Conservation (phyloP, 352 stramenopile species). For the Globisporangium megalacanthum region DNA sequence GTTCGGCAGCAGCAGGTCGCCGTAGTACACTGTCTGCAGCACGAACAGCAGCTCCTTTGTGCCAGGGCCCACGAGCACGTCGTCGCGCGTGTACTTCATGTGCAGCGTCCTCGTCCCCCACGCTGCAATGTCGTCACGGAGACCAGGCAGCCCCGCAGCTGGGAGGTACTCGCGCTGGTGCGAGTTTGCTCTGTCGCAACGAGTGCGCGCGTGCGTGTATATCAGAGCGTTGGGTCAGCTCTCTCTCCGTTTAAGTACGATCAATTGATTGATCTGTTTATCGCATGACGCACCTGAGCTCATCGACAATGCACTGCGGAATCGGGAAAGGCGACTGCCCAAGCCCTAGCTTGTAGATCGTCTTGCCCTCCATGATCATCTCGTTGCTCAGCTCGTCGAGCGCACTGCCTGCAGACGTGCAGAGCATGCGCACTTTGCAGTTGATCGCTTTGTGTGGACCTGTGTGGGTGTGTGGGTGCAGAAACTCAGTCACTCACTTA, state of each 20-base stretch:
- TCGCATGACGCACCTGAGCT: slow-evolving; percentile 48
- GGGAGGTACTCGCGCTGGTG: slow-evolving; percentile 82
- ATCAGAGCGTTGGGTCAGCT: not conserved
- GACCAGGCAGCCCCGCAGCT: slow-evolving; percentile 61
- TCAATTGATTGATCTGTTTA: not conserved
- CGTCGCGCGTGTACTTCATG: slow-evolving; percentile 60
- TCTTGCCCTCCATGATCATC: slow-evolving; percentile 73
- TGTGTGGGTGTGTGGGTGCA: slow-evolving; percentile 5
- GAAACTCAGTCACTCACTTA: not conserved
- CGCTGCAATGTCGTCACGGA: slow-evolving; percentile 73
- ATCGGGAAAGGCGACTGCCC: slow-evolving; percentile 86
- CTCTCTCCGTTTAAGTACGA: not conserved
- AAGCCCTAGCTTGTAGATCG: slow-evolving; percentile 81
- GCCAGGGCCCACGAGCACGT: slow-evolving; percentile 83
- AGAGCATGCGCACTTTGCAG: slow-evolving; percentile 84
- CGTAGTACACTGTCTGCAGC: slow-evolving; percentile 87
- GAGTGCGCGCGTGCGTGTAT: not conserved
- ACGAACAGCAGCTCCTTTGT: slow-evolving; percentile 87
- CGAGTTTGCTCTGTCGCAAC: slow-evolving; percentile 49
- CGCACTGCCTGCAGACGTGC: slow-evolving; percentile 66
- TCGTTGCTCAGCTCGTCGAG: slow-evolving; percentile 85
- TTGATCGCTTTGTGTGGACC: slow-evolving; percentile 81
- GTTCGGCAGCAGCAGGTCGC: slow-evolving; percentile 77
- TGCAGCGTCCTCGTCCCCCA: slow-evolving; percentile 58
- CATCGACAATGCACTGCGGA: slow-evolving; percentile 83